Evolutionary conservation across 148 eudicot species (phyloP), one percentile per base, ranked within the genome.

Genomic region (Silene uniflora): DNA sequence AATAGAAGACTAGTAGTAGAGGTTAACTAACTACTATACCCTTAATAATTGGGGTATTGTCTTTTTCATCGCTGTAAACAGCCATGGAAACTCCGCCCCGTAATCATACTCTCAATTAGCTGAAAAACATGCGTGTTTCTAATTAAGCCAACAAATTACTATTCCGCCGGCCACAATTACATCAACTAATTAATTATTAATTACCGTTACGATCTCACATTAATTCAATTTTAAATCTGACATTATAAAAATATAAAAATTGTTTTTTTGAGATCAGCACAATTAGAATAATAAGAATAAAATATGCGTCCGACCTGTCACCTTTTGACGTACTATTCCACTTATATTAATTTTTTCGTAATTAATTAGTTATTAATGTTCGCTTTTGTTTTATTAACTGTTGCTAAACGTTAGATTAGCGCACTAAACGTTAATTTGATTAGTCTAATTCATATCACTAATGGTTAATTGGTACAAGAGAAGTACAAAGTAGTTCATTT

Each of bases 121-220:
- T 12, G 2, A 66, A 13, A 66, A 67, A 67, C 64, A 75, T 76
- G 73, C 78, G 78, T 76, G 73, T 56, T 67, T 1, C 73, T 47
- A 23, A 13, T 76, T 76, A 47, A 65, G 11, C 78, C 27, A 55
- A 76, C 78, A 76, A 67, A 58, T 67, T 39, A 54, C 4, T 1
- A 18, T 67, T 67, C 10, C 24, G 78, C 72, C 72, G 78, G 49
- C 65, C 72, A 54, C 13, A 54, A 75, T 5, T 0, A 17, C 71
- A n/a, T 66, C 62, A 75, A 17, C 3, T 32, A 32, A 32, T 32
- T 32, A 32, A 32, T 32, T 32, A 32, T 32, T 32, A 32, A 32
- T 32, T 32, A 32, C 35, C 5, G 35, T 32, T 32, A 32, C 35
- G 35, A 32, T 32, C 35, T 32, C 35, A 5, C 5, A 32, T 32